phyloP scores from a whole-genome alignment of 75 land plant species.

The Chamaecyparis obtusa region DNA sequence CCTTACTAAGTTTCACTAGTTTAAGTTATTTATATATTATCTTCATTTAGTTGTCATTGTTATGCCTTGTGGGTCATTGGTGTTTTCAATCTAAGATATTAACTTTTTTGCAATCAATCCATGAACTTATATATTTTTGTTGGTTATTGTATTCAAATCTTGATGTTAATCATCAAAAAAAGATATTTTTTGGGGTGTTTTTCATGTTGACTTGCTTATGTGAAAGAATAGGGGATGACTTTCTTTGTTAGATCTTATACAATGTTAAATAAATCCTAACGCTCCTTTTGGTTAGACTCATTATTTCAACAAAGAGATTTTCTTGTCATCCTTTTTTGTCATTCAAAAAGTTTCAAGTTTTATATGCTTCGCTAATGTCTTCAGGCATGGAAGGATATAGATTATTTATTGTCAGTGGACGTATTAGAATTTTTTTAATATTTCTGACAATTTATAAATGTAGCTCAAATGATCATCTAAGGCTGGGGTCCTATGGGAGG shows the following conservation, averaged over 20 bases:
- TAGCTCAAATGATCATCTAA: too few species aligned
- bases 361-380: too few species aligned
- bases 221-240: not conserved
- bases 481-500: too few species aligned
- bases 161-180: not conserved
- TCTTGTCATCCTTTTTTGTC: too few species aligned
- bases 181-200: not conserved
- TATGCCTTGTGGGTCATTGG: not conserved
- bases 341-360: too few species aligned
- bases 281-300: not conserved
- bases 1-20: not conserved
- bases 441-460: too few species aligned
- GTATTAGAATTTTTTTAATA: too few species aligned
- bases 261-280: not conserved
- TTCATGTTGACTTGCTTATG: not conserved
- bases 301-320: not conserved
- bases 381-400: too few species aligned
- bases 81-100: not conserved
- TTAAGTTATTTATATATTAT: not conserved
- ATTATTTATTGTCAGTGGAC: too few species aligned
- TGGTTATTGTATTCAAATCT: not conserved
- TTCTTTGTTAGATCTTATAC: not conserved
- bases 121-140: not conserved
- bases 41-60: not conserved
- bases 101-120: not conserved